Conservation (phyloP, 129 eudicot species). For the Heracleum sosnowskyi region DNA sequence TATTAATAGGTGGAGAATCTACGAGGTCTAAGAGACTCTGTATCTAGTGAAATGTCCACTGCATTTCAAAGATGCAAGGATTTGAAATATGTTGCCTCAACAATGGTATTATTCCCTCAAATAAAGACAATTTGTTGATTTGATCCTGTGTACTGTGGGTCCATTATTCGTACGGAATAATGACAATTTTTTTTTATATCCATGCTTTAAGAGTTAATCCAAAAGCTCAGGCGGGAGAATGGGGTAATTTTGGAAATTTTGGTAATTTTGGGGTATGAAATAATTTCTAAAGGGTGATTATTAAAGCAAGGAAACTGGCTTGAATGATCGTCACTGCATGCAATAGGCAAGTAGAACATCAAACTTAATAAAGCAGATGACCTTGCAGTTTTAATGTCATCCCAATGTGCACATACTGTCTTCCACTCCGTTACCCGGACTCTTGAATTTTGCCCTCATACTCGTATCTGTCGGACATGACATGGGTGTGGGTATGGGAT, state of each 20-base stretch:
- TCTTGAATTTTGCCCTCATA: too few relatives aligned
- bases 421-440: too few relatives aligned
- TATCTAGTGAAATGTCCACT: background rate
- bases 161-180: background rate
- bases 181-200: background rate
- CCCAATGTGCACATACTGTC: too few relatives aligned
- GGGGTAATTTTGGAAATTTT: background rate
- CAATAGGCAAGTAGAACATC: too few relatives aligned
- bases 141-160: background rate
- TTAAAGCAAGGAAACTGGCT: background rate
- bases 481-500: too few relatives aligned
- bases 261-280: too few relatives aligned
- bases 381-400: too few relatives aligned
- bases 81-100: background rate
- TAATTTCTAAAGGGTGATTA: background rate
- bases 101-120: background rate
- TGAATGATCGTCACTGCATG: background rate
- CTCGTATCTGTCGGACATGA: too few relatives aligned
- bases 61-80: background rate
- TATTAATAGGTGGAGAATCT: constrained; percentile 1
- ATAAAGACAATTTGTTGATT: background rate
- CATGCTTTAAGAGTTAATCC: background rate
- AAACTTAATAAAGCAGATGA: too few relatives aligned
- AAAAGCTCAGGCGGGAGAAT: background rate
- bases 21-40: background rate